phyloP scores from a whole-genome alignment of 257 asterid species.

The Osmanthus fragrans region DNA sequence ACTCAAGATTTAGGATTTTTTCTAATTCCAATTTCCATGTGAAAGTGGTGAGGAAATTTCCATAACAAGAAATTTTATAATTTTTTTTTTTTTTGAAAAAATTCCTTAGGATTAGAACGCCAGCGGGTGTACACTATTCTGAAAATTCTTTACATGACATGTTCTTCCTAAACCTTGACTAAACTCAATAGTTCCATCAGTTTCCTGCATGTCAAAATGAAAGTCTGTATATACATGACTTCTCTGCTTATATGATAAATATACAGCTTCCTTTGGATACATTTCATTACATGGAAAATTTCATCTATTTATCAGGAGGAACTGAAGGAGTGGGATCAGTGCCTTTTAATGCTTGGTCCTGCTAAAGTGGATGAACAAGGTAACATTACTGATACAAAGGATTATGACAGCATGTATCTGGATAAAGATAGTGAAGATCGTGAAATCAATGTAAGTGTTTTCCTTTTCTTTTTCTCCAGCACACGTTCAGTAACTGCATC shows the following conservation, averaged over 20 bases:
- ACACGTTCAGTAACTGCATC: slow-evolving; percentile 20
- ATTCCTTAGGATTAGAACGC: not conserved
- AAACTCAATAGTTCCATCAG: slow-evolving; percentile 11
- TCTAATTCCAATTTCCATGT: not conserved
- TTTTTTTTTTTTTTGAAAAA: not conserved
- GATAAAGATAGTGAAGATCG: slow-evolving; percentile 98
- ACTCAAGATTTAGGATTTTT: not conserved
- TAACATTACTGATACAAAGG: slow-evolving; percentile 77
- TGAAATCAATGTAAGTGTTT: slow-evolving; percentile 81
- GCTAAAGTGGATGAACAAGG: slow-evolving; percentile 94
- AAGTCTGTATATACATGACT: slow-evolving; percentile 3
- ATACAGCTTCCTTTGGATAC: not conserved
- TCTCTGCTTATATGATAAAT: slow-evolving; percentile 8
- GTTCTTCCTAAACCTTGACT: not conserved
- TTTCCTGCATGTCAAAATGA: slow-evolving; percentile 1
- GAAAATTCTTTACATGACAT: not conserved
- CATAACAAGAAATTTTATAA: not conserved
- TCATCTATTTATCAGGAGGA: slow-evolving; percentile 60
- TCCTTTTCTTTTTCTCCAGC: slow-evolving; percentile 13
- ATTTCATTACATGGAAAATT: not conserved
- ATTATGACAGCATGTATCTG: slow-evolving; percentile 69
- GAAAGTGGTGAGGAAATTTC: not conserved
- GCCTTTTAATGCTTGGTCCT: slow-evolving; percentile 92
- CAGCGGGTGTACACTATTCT: not conserved
- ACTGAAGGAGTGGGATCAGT: slow-evolving; percentile 97